Percentiles rank a stretch among this genome's conserved stretches.
Conservation (phyloP, 2,329 filamentous ascomycete species). For the Xylariales sp. region DNA sequence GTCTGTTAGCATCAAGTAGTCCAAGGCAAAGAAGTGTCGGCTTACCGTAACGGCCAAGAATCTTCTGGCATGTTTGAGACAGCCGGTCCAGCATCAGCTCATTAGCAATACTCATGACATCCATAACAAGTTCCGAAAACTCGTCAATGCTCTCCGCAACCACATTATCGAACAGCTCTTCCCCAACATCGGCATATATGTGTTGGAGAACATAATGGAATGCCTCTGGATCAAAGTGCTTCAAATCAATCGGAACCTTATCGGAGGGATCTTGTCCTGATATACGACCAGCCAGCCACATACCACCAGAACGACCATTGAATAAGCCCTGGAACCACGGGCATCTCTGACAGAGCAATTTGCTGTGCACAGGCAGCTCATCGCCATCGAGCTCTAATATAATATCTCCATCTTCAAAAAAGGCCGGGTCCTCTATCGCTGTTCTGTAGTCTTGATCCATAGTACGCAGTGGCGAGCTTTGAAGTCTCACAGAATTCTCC, state of each 20-base stretch:
- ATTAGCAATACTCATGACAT: constrained; percentile 85
- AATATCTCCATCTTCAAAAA: constrained; percentile 77
- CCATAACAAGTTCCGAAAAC: constrained; percentile 83
- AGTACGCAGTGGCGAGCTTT: constrained; percentile 59
- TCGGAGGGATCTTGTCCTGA: constrained; percentile 29
- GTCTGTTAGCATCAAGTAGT: not conserved
- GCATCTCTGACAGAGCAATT: constrained; percentile 75
- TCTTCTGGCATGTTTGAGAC: constrained; percentile 81
- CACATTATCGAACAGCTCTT: constrained; percentile 76
- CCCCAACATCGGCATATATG: constrained; percentile 78
- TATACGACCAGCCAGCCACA: constrained; percentile 75
- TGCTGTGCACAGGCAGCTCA: constrained; percentile 71
- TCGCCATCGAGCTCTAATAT: constrained; percentile 72
- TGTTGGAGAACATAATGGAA: constrained; percentile 78
- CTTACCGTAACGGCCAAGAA: constrained; percentile 67
- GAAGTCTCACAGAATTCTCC: constrained; percentile 73
- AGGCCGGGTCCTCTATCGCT: constrained; percentile 64
- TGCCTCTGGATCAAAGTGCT: constrained; percentile 67
- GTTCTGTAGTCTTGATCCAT: constrained; percentile 66
- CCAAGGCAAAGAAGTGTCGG: not conserved
- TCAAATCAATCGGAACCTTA: constrained; percentile 65
- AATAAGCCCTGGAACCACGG: constrained; percentile 92
- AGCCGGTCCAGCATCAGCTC: constrained; percentile 93
- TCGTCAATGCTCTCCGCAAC: constrained; percentile 70
- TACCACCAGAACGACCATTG: constrained; percentile 77